A percentile compares a stretch with the other conserved stretches of the same genome.
phyloP scores from a whole-genome alignment of 192 early-diverging fungal genomes.

The Gonapodya sp. region DNA sequence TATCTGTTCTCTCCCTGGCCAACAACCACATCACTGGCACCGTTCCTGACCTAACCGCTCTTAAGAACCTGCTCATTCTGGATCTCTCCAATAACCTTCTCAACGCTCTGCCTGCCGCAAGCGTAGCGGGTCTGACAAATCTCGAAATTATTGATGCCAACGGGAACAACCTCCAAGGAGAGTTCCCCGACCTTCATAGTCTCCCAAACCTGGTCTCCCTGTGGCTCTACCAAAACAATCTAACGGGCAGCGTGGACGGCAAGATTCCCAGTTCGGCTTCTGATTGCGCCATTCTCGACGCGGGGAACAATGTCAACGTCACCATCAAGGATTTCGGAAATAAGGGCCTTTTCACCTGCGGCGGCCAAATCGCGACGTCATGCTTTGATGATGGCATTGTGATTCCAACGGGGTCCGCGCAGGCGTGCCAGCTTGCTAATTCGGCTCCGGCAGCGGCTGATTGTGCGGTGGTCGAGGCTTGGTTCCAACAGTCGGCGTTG shows the following conservation, averaged over 20 bases:
- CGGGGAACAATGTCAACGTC: neutral
- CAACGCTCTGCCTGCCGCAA: neutral
- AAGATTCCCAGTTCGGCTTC: neutral
- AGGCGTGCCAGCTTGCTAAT: too few species aligned
- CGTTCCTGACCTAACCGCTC: neutral
- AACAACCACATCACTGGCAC: neutral
- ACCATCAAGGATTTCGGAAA: neutral
- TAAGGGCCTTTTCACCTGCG: neutral
- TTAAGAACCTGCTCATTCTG: neutral
- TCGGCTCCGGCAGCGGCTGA: too few species aligned
- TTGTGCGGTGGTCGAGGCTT: neutral
- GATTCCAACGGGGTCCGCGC: neutral
- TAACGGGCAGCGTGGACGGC: neutral
- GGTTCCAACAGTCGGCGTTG: neutral
- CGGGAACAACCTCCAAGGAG: neutral
- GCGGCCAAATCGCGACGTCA: neutral
- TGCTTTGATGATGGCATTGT: neutral
- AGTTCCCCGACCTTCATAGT: neutral
- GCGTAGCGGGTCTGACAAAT: neutral
- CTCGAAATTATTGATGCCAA: neutral
- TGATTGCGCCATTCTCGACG: neutral
- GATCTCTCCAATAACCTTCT: neutral
- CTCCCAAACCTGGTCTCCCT: neutral
- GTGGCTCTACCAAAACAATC: neutral
- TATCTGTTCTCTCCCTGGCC: neutral